A percentile compares a stretch with the other conserved stretches of the same genome.
Conservation (phyloP, 345 rosid species). For the Hibiscus tridactylites region DNA sequence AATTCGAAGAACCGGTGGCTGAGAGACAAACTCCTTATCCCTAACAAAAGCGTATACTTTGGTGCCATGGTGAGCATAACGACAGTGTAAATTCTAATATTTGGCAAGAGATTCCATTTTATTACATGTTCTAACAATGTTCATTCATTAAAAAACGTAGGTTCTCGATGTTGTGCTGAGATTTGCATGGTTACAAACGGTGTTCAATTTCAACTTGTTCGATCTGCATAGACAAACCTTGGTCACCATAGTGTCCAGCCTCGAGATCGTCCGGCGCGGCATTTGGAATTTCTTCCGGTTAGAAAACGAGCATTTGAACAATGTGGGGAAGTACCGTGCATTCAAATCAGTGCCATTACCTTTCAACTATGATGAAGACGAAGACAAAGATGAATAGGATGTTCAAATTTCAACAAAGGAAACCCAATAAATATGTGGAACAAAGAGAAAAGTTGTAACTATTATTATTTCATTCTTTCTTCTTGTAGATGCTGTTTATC, state of each 20-base stretch:
- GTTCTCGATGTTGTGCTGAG: conserved; percentile 41
- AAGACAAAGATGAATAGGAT: conserved; percentile 32
- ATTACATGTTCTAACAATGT: background rate
- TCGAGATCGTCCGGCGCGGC: conserved; percentile 69
- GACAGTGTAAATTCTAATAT: background rate
- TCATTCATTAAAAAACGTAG: background rate
- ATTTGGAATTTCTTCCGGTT: conserved; percentile 77
- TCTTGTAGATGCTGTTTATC: background rate
- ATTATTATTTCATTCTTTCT: background rate
- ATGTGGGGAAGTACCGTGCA: conserved; percentile 62
- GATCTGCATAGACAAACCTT: conserved; percentile 29
- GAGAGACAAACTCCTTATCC: conserved; percentile 63
- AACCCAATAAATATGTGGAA: background rate
- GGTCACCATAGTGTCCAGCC: conserved; percentile 46
- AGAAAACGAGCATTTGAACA: conserved; percentile 72
- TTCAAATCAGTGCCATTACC: conserved; percentile 77
- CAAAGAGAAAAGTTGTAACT: background rate
- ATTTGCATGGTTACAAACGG: conserved; percentile 63
- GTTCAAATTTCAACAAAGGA: background rate
- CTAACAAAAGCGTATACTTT: conserved; percentile 41
- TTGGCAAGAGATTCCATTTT: conserved; percentile 13
- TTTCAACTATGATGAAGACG: conserved; percentile 53
- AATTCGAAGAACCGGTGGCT: conserved; percentile 47
- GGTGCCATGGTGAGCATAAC: conserved; percentile 41
- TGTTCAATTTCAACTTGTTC: conserved; percentile 24